Conservation (phyloP, 2,329 filamentous ascomycete genomes). For the Alternaria viburni region DNA sequence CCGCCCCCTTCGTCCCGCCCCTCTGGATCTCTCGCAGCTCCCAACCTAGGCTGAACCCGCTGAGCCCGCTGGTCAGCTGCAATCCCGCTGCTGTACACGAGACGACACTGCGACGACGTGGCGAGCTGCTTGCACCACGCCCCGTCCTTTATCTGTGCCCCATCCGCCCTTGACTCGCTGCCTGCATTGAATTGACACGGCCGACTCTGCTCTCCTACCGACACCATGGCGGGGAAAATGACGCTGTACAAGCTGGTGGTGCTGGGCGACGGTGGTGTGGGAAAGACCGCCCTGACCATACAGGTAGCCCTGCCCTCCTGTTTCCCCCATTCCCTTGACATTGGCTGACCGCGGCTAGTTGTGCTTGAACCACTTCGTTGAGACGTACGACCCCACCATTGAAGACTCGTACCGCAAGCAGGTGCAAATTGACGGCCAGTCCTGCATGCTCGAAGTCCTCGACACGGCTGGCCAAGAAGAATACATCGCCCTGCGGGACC, state of each 20-base stretch:
- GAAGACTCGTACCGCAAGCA: conserved; percentile 73
- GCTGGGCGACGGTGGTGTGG: conserved; percentile 90
- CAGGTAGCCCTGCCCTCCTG: conserved; percentile 64
- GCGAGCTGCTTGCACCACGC: conserved; percentile 19
- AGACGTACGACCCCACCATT: conserved; percentile 78
- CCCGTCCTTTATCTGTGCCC: conserved; percentile 9
- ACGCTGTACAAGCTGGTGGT: conserved; percentile 96
- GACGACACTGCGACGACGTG: conserved; percentile 26
- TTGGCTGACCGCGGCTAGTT: conserved; percentile 62
- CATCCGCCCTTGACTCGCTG: conserved; percentile 2
- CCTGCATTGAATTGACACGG: conserved; percentile 5
- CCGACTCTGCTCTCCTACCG: conserved; percentile 8
- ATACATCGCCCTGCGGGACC: conserved; percentile 93
- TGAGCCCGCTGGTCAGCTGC: conserved; percentile 34
- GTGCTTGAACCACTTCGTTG: conserved; percentile 97
- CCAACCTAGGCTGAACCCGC: conserved; percentile 23
- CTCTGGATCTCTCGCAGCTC: conserved; percentile 11
- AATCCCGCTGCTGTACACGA: conserved; percentile 13
- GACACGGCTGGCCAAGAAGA: conserved; percentile 99
- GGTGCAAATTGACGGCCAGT: conserved; percentile 87
- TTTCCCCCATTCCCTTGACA: neutral
- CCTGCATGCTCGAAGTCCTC: conserved; percentile 96
- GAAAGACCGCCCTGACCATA: conserved; percentile 92
- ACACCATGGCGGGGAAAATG: conserved; percentile 87
- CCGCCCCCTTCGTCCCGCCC: conserved; percentile 20